Evolutionary conservation across 805 yeast genomes (phyloP).

Genomic region (Kockiozyma suomiensis): DNA sequence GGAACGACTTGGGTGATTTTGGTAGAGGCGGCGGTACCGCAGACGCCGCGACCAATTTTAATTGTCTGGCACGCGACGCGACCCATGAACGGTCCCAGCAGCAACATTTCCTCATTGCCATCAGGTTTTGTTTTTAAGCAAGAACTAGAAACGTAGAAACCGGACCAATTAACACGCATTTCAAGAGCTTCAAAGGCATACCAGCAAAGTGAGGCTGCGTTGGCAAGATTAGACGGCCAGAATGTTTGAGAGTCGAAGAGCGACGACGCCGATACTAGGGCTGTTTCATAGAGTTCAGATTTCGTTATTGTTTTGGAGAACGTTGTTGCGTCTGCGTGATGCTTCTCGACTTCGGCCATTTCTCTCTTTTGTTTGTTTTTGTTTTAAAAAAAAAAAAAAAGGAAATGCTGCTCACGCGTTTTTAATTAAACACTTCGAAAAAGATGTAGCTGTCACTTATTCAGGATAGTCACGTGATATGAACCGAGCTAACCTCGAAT

Average conservation of each 20-base stretch:
- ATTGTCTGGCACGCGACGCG: slow-evolving; percentile 93
- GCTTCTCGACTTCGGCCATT: background rate
- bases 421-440: too few species aligned
- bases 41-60: slow-evolving; percentile 79
- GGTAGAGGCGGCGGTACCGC: slow-evolving; percentile 77
- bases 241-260: slow-evolving; percentile 63
- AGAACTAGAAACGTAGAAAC: slow-evolving; percentile 70
- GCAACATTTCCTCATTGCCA: slow-evolving; percentile 48
- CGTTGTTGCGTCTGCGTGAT: slow-evolving; percentile 77
- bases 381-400: background rate
- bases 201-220: slow-evolving; percentile 86
- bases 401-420: too few species aligned
- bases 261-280: slow-evolving; percentile 66
- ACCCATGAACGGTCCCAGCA: slow-evolving; percentile 94
- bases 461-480: too few species aligned
- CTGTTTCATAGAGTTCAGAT: slow-evolving; percentile 52
- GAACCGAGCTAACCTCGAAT: too few species aligned
- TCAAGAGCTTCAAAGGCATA: slow-evolving; percentile 71
- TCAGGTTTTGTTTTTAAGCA: slow-evolving; percentile 47
- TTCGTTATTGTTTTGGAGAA: slow-evolving; percentile 45
- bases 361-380: background rate
- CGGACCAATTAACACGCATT: slow-evolving; percentile 81
- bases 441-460: too few species aligned
- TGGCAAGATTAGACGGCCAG: slow-evolving; percentile 90
- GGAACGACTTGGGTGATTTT: slow-evolving; percentile 70